Evolutionary conservation across 2,329 filamentous ascomycete genomes (phyloP).

Genomic region (Colletotrichum agaves): DNA sequence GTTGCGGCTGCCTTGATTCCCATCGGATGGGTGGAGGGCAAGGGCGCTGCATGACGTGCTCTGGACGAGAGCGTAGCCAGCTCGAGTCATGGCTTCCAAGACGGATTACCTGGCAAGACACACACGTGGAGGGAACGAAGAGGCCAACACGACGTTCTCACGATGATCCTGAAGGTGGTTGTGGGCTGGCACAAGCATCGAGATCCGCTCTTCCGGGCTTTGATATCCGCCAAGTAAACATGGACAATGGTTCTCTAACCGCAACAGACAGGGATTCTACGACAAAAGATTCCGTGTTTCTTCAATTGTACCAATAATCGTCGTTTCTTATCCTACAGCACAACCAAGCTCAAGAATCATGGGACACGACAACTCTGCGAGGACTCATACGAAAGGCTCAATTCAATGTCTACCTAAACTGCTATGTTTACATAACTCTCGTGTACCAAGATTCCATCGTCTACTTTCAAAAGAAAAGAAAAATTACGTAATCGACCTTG

Average conservation of each 20-base stretch:
- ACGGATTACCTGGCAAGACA: not conserved
- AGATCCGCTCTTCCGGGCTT: not conserved
- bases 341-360: not conserved
- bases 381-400: not conserved
- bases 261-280: no score
- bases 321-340: not conserved
- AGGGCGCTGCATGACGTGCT: constrained; percentile 49
- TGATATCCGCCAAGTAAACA: not conserved
- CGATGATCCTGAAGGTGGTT: not conserved
- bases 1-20: constrained; percentile 91
- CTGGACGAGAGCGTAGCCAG: not conserved
- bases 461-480: no score
- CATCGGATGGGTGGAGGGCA: constrained; percentile 79
- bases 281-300: no score
- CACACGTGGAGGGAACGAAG: constrained; percentile 1
- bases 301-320: not conserved
- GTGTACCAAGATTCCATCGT: constrained; percentile 1
- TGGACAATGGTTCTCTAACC: no score
- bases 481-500: constrained; percentile 32
- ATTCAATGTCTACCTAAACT: not conserved
- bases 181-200: not conserved
- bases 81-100: constrained; percentile 6
- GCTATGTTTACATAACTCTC: constrained; percentile 5
- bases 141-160: not conserved
- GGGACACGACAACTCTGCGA: not conserved